These are phyloP conservation scores for Metschnikowia corniflorae DNA, from an alignment of 805 yeast genomes.

Conservation along the genomic window DNA sequence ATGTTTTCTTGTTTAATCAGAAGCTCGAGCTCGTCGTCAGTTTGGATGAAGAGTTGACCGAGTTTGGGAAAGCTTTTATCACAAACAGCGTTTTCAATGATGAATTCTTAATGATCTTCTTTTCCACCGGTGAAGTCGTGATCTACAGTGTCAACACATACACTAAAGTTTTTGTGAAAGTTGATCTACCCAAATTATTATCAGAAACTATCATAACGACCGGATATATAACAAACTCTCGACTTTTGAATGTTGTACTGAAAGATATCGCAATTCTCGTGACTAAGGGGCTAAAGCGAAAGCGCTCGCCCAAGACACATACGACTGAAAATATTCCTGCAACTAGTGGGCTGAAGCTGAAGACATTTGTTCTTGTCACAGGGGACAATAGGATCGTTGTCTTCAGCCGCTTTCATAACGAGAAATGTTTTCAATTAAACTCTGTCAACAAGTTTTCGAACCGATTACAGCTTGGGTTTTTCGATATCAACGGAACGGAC, in stretches of 20 bases:
- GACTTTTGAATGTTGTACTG: constrained; percentile 42
- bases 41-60: constrained; percentile 36
- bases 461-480: constrained; percentile 39
- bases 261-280: constrained; percentile 25
- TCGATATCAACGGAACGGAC: constrained; percentile 48
- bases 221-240: constrained; percentile 59
- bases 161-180: constrained; percentile 30
- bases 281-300: constrained; percentile 31
- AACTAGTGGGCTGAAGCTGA: constrained; percentile 23
- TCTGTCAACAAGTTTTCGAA: constrained; percentile 47
- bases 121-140: constrained; percentile 67
- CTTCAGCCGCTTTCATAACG: constrained; percentile 53
- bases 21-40: constrained; percentile 53
- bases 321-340: not conserved
- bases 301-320: constrained; percentile 6
- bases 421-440: constrained; percentile 51
- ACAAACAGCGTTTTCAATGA: constrained; percentile 61
- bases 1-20: constrained; percentile 56
- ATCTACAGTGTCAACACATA: constrained; percentile 44
- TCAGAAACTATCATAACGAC: constrained; percentile 58
- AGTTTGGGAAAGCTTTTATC: constrained; percentile 50
- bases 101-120: constrained; percentile 59
- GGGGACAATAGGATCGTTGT: constrained; percentile 72
- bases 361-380: constrained; percentile 61
- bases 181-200: constrained; percentile 40